Evolutionary conservation across 768 basidiomycete genomes (phyloP).

Genomic region (Lentinula edodes): DNA sequence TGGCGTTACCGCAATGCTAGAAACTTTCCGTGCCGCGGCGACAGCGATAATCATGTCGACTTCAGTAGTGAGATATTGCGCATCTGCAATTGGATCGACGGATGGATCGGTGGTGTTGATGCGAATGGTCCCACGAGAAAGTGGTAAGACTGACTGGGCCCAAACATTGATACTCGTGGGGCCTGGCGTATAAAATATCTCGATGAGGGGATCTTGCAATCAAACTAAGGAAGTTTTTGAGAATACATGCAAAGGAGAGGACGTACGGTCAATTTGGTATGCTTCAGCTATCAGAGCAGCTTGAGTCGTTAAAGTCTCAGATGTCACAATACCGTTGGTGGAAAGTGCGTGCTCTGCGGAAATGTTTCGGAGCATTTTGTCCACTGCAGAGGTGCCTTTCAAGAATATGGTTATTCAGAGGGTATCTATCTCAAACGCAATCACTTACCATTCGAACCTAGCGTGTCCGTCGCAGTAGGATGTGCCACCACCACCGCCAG

Average conservation of each 20-base stretch:
- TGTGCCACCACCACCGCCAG: slow-evolving; percentile 11
- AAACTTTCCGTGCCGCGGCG: slow-evolving; percentile 9
- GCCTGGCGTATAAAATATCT: slow-evolving; percentile 11
- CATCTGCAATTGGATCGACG: slow-evolving; percentile 5
- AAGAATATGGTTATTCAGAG: not conserved
- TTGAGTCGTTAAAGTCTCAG: slow-evolving; percentile 6
- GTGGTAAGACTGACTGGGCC: slow-evolving; percentile 11
- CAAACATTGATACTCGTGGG: not conserved
- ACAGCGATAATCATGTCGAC: slow-evolving; percentile 8
- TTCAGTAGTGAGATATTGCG: slow-evolving; percentile 11
- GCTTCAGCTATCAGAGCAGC: slow-evolving; percentile 10
- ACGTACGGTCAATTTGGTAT: slow-evolving; percentile 12
- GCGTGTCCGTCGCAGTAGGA: slow-evolving; percentile 9
- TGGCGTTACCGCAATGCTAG: slow-evolving; percentile 9
- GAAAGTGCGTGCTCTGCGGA: slow-evolving; percentile 11
- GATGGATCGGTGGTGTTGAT: slow-evolving; percentile 13
- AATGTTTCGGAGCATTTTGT: slow-evolving; percentile 2
- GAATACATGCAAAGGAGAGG: not conserved
- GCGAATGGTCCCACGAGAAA: slow-evolving; percentile 11
- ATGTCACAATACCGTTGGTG: slow-evolving; percentile 8
- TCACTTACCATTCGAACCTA: slow-evolving; percentile 10
- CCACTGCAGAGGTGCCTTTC: not conserved
- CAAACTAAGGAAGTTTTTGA: not conserved
- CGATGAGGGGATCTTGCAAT: slow-evolving; percentile 12
- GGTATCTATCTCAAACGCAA: not conserved